Evolutionary conservation across 108 stramenopile genomes (phyloP).

Genomic region (Nitzschia palea): DNA sequence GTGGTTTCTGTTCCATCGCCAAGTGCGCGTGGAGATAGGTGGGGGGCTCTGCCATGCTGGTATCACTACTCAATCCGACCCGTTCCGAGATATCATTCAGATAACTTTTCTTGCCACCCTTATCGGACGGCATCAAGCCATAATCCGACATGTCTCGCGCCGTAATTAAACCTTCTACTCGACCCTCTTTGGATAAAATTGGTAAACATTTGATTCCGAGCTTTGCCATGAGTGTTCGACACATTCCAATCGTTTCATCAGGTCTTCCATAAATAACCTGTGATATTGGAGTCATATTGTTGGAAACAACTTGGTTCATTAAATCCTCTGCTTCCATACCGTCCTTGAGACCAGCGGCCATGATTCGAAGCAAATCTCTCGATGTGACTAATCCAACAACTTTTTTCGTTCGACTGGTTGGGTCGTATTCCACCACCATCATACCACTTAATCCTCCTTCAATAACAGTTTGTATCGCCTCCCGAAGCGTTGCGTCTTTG

Average conservation of each 20-base stretch:
- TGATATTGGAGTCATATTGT: slow-evolving; percentile 79
- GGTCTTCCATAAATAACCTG: slow-evolving; percentile 85
- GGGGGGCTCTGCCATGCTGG: slow-evolving; percentile 89
- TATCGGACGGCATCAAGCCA: slow-evolving; percentile 76
- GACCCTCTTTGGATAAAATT: slow-evolving; percentile 70
- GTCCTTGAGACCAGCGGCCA: slow-evolving; percentile 64
- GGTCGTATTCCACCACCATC: slow-evolving; percentile 76
- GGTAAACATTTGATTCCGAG: slow-evolving; percentile 90
- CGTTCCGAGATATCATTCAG: slow-evolving; percentile 85
- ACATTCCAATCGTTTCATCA: slow-evolving; percentile 84
- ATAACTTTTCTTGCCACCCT: slow-evolving; percentile 91
- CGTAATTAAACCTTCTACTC: slow-evolving; percentile 90
- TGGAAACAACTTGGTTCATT: slow-evolving; percentile 40
- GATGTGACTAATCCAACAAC: slow-evolving; percentile 78
- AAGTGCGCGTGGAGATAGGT: slow-evolving; percentile 62
- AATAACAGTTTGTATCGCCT: slow-evolving; percentile 67
- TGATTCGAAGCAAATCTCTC: slow-evolving; percentile 75
- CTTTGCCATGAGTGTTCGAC: slow-evolving; percentile 87
- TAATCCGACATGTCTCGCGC: slow-evolving; percentile 87
- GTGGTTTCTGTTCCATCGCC: slow-evolving; percentile 63
- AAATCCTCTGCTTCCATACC: slow-evolving; percentile 42
- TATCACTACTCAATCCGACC: slow-evolving; percentile 80
- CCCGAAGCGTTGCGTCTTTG: slow-evolving; percentile 54
- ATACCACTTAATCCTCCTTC: slow-evolving; percentile 75
- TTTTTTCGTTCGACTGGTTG: slow-evolving; percentile 13